Conservation (phyloP, 208 protist species). For the Leishmania gerbilli region DNA sequence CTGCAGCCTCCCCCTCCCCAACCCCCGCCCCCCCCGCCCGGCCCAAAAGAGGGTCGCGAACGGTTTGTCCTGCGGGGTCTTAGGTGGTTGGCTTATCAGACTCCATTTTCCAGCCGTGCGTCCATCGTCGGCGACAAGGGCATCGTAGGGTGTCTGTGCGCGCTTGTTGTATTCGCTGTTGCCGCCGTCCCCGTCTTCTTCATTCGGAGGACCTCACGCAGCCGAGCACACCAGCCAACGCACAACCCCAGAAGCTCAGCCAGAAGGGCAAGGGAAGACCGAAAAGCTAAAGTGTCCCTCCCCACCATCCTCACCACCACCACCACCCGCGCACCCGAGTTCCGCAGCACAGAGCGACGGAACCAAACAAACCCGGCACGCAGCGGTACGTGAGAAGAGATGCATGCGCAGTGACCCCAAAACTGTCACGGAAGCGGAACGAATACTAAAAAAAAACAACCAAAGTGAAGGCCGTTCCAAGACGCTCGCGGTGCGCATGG, state of each 20-base stretch:
- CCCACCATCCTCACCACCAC: background rate
- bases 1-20: too few relatives aligned
- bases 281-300: background rate
- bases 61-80: too few relatives aligned
- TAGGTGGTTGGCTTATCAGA: too few relatives aligned
- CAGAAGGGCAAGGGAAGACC: background rate
- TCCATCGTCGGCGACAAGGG: too few relatives aligned
- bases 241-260: background rate
- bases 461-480: background rate
- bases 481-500: too few relatives aligned
- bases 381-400: background rate
- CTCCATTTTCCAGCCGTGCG: too few relatives aligned
- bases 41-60: too few relatives aligned
- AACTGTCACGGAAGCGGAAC: too few relatives aligned
- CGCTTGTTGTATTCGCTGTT: background rate
- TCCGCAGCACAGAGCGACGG: background rate
- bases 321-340: background rate
- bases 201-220: background rate
- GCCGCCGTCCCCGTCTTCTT: background rate
- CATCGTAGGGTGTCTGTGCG: background rate
- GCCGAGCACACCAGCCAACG: background rate
- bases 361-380: background rate
- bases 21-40: too few relatives aligned
- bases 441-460: background rate
- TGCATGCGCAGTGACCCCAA: background rate